A percentile compares a stretch with the other conserved stretches of the same genome.
Evolutionary conservation across 2,329 filamentous ascomycete species (phyloP).

Genomic region (Stachybotrys echinatus): DNA sequence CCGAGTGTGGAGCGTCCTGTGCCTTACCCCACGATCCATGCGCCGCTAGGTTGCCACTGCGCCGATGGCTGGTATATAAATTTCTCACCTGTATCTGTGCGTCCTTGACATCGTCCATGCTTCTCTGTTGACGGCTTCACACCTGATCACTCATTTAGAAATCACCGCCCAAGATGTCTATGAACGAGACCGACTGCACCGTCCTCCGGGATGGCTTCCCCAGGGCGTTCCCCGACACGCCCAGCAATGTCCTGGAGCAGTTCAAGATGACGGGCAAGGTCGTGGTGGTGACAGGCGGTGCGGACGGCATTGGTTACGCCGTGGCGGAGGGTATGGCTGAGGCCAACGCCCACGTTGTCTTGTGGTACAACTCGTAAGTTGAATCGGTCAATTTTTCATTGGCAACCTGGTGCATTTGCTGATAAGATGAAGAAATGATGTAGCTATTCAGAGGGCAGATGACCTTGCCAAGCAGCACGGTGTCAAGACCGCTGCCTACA

Average conservation of each 20-base stretch:
- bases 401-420: not conserved
- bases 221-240: constrained; percentile 15
- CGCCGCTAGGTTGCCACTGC: no score
- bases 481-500: constrained; percentile 33
- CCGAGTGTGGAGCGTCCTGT: no score
- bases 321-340: constrained; percentile 41
- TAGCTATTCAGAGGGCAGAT: constrained; percentile 28
- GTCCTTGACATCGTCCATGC: no score
- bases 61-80: no score
- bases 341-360: constrained; percentile 32
- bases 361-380: constrained; percentile 25
- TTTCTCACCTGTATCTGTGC: no score
- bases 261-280: constrained; percentile 34
- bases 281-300: constrained; percentile 37
- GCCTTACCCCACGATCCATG: no score
- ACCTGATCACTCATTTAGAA: no score
- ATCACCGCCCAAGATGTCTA: constrained; percentile 15
- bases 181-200: constrained; percentile 16
- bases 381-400: not conserved
- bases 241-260: constrained; percentile 37
- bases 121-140: no score
- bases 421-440: constrained; percentile 15
- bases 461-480: constrained; percentile 23
- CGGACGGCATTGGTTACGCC: constrained; percentile 38
- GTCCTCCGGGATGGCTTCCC: constrained; percentile 16